Evolutionary conservation across 306 rosid genomes (phyloP).

Genomic region (Hylodesmum podocarpum): DNA sequence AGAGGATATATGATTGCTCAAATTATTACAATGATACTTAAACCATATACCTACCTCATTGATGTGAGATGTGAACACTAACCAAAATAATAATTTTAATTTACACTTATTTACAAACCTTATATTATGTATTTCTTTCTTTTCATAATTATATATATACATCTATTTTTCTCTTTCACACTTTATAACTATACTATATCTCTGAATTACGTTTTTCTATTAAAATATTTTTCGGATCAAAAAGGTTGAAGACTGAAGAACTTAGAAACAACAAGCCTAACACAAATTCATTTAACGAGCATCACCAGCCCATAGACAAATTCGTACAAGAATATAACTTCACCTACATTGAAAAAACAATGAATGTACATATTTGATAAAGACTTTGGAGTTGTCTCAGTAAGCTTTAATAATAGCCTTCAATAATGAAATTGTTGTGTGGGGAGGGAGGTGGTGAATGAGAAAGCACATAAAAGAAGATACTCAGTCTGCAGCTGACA

Average conservation of each 20-base stretch:
- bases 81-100: too few relatives aligned
- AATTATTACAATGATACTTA: background rate
- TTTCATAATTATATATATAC: too few relatives aligned
- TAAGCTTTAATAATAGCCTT: background rate
- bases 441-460: background rate
- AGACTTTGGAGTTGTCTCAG: constrained; percentile 9
- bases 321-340: background rate
- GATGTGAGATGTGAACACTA: background rate
- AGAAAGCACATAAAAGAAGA: constrained; percentile 22
- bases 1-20: background rate
- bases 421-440: background rate
- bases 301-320: background rate
- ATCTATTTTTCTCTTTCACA: too few relatives aligned
- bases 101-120: too few relatives aligned
- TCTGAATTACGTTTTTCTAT: too few relatives aligned
- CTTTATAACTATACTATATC: too few relatives aligned
- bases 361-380: constrained; percentile 24
- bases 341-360: constrained; percentile 21
- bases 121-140: too few relatives aligned
- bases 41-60: background rate
- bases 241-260: background rate
- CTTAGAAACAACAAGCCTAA: constrained; percentile 9
- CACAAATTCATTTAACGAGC: constrained; percentile 10
- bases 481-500: constrained; percentile 27
- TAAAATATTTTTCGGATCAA: too few relatives aligned